A percentile compares a stretch with the other conserved stretches of the same genome.
Evolutionary conservation across 306 rosid species (phyloP).

Genomic region (Sicyos baderoa): DNA sequence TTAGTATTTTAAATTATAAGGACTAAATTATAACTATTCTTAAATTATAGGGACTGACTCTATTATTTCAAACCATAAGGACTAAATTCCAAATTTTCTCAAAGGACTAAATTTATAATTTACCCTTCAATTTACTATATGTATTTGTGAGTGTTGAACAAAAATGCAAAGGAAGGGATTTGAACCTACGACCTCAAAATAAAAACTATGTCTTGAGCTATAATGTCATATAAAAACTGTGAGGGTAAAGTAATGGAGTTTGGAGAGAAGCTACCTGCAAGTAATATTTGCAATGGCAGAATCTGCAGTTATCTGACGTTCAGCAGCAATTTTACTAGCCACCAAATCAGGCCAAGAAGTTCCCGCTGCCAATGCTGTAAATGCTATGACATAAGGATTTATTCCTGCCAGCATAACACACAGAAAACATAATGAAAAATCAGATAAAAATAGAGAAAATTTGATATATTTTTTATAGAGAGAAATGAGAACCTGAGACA

Average conservation of each 20-base stretch:
- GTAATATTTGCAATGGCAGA: slow-evolving; percentile 97
- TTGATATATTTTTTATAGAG: slow-evolving; percentile 16
- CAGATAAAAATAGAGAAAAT: slow-evolving; percentile 12
- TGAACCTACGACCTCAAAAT: too few species aligned
- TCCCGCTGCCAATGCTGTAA: slow-evolving; percentile 84
- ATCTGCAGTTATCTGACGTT: slow-evolving; percentile 89
- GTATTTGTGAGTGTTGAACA: too few species aligned
- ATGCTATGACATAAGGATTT: slow-evolving; percentile 88
- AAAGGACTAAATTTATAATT: too few species aligned
- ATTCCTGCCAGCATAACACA: slow-evolving; percentile 44
- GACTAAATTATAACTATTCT: too few species aligned
- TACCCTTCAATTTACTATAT: too few species aligned
- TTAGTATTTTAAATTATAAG: too few species aligned
- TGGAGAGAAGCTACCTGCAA: slow-evolving; percentile 59
- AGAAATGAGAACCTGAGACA: slow-evolving; percentile 61
- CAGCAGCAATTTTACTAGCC: slow-evolving; percentile 95
- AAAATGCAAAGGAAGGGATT: too few species aligned
- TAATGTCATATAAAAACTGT: too few species aligned
- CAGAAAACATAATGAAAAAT: neutral
- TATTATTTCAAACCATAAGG: too few species aligned
- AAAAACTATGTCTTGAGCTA: too few species aligned
- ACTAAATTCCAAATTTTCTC: too few species aligned
- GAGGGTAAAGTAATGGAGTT: slow-evolving; percentile 13
- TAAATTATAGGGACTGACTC: too few species aligned
- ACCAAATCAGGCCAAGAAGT: slow-evolving; percentile 99